These are phyloP conservation scores for Ogataea haglerorum DNA, from an alignment of 805 yeast genomes.

Conservation along the genomic window DNA sequence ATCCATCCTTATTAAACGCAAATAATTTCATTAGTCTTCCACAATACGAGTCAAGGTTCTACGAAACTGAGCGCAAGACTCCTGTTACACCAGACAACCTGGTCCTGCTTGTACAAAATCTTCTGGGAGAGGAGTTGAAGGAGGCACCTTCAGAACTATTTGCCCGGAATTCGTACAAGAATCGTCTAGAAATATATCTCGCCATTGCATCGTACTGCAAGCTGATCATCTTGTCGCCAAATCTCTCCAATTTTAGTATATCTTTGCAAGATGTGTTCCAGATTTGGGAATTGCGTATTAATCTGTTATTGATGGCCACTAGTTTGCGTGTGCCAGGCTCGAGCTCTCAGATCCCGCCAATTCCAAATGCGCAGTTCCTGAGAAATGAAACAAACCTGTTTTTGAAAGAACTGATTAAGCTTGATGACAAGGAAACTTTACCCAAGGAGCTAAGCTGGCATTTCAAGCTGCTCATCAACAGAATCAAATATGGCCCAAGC, in stretches of 20 bases:
- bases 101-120: conserved; percentile 4
- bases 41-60: conserved; percentile 15
- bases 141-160: not conserved
- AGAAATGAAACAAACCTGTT: conserved; percentile 28
- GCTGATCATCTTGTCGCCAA: conserved; percentile 25
- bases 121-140: conserved; percentile 4
- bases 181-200: conserved; percentile 15
- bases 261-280: conserved; percentile 37
- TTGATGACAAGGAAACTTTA: conserved; percentile 15
- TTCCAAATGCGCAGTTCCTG: conserved; percentile 28
- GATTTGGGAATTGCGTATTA: conserved; percentile 38
- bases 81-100: conserved; percentile 10
- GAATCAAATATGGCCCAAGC: conserved; percentile 43
- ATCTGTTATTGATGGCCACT: conserved; percentile 21
- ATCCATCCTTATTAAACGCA: conserved; percentile 25
- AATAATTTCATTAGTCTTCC: conserved; percentile 27
- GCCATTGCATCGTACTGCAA: conserved; percentile 30
- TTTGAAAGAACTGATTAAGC: conserved; percentile 25
- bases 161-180: conserved; percentile 1
- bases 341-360: conserved; percentile 20
- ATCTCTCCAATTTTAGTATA: conserved; percentile 14
- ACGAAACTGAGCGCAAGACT: conserved; percentile 3
- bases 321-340: conserved; percentile 11
- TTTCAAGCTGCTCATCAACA: conserved; percentile 33
- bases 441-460: conserved; percentile 22